Percentiles rank a stretch among this genome's conserved stretches.
These are phyloP conservation scores for Saprolegnia diclina DNA, from an alignment of 352 stramenopile species.

Conservation along the genomic window DNA sequence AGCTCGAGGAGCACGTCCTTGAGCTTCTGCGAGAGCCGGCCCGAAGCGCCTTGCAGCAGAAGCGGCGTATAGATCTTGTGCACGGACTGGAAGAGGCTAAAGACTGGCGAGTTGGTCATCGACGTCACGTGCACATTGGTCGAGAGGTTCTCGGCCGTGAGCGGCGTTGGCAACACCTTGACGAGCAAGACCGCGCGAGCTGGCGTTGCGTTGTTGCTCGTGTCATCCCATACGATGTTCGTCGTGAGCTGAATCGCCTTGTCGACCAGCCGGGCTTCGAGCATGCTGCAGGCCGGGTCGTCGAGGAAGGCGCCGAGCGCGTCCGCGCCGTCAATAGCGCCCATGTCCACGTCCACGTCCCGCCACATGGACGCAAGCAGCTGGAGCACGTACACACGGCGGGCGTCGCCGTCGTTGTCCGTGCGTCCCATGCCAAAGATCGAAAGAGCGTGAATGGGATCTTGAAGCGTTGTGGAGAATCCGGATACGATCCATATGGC, in stretches of 20 bases:
- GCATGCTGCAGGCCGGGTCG: slow-evolving; percentile 50
- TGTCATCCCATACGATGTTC: slow-evolving; percentile 23
- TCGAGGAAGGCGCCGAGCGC: slow-evolving; percentile 67
- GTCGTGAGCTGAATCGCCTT: slow-evolving; percentile 14
- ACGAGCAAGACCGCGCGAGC: slow-evolving; percentile 49
- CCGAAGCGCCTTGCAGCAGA: slow-evolving; percentile 45
- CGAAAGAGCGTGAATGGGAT: neutral
- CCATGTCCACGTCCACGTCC: slow-evolving; percentile 34
- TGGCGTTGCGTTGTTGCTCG: slow-evolving; percentile 20
- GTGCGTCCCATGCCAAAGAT: slow-evolving; percentile 14
- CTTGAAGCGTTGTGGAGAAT: neutral
- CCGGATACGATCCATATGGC: neutral
- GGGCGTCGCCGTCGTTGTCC: slow-evolving; percentile 34
- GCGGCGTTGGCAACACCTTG: slow-evolving; percentile 42
- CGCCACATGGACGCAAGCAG: slow-evolving; percentile 65
- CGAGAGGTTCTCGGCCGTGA: slow-evolving; percentile 67
- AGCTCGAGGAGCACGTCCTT: slow-evolving; percentile 76
- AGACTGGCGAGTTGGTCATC: slow-evolving; percentile 56
- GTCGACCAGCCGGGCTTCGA: slow-evolving; percentile 44
- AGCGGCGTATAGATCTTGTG: slow-evolving; percentile 79
- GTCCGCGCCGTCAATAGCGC: slow-evolving; percentile 38
- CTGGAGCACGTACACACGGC: slow-evolving; percentile 50
- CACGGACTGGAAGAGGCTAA: slow-evolving; percentile 74
- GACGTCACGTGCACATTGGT: slow-evolving; percentile 67
- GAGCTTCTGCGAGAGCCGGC: slow-evolving; percentile 60